Evolutionary conservation across 768 basidiomycete species (phyloP), one percentile per base, ranked within the genome.

Genomic region (Phlebiopsis gigantea): DNA sequence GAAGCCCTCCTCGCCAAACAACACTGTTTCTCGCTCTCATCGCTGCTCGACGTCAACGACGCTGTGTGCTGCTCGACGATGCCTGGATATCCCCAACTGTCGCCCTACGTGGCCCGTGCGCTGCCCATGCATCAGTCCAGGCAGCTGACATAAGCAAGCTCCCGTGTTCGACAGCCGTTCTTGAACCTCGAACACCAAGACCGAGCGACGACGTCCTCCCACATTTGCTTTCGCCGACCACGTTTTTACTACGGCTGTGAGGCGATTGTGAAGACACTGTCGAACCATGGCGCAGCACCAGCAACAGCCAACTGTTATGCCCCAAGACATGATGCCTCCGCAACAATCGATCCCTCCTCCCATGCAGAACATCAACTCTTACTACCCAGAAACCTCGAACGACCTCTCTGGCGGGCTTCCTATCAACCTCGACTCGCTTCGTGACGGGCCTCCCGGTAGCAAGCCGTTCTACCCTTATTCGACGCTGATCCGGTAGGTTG

Each of bases 391-490:
- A 15, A 66, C 62, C 61, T 22, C 50, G 12, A 84, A 85, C 60
- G 89, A 92, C 75, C 79, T 91, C 59, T 88, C 88, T 7, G 89
- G 90, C 22, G 89, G 89, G 22, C 77, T 91, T 29, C 90, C 90
- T 50, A 89, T 93, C 66, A 93, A 89, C 66, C 85, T 93, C 24
- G 89, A 91, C 70, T 92, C 90, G 2, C 76, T 93, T 55, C 79
- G 90, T 53, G 90, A 93, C 66, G 90, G 91, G 0, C 91, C 90
- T 2, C 89, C 91, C 6, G 90, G 91, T 46, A 90, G 84, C 68
- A 93, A 93, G 69, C 90, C 90, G 5, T 92, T 93, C 66, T 93
- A 93, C 66, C 91, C 90, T 2, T 93, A 93, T 68, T 93, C 90
- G 2, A 93, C 90, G 30, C 82, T 93, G 53, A 93, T 93, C 66